These are phyloP conservation scores for Acanthamoeba castellanii DNA, from an alignment of 208 protist genomes.

Conservation along the genomic window DNA sequence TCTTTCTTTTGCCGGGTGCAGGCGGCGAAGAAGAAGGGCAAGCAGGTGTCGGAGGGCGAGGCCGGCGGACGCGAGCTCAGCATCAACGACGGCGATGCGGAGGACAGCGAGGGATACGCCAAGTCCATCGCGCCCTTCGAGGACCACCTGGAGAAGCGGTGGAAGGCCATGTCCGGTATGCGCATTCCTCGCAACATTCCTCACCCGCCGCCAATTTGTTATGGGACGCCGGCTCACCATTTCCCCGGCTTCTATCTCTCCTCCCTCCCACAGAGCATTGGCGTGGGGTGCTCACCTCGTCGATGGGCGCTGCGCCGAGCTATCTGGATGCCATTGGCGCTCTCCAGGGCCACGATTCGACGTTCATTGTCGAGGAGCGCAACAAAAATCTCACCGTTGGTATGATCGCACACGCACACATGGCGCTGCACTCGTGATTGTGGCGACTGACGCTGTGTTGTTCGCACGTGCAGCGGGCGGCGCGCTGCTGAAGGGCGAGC, in stretches of 20 bases:
- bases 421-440: neutral
- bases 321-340: neutral
- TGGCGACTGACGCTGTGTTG: neutral
- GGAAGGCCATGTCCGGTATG: slow-evolving; percentile 26
- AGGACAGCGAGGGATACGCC: neutral
- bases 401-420: neutral
- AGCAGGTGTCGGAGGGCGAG: too few species aligned
- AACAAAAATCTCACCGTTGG: neutral
- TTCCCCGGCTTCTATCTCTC: neutral
- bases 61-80: too few species aligned
- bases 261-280: neutral
- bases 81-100: neutral
- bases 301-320: neutral
- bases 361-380: neutral
- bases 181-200: neutral
- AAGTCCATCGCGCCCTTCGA: slow-evolving; percentile 4
- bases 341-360: neutral
- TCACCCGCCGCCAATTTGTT: neutral
- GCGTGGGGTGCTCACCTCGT: neutral
- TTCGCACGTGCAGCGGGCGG: neutral
- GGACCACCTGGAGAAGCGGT: neutral
- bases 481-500: neutral
- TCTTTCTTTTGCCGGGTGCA: too few species aligned
- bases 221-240: neutral
- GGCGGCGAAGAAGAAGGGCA: neutral